phyloP scores from a whole-genome alignment of 2,329 filamentous ascomycete genomes.

The Diaporthe ampelina region DNA sequence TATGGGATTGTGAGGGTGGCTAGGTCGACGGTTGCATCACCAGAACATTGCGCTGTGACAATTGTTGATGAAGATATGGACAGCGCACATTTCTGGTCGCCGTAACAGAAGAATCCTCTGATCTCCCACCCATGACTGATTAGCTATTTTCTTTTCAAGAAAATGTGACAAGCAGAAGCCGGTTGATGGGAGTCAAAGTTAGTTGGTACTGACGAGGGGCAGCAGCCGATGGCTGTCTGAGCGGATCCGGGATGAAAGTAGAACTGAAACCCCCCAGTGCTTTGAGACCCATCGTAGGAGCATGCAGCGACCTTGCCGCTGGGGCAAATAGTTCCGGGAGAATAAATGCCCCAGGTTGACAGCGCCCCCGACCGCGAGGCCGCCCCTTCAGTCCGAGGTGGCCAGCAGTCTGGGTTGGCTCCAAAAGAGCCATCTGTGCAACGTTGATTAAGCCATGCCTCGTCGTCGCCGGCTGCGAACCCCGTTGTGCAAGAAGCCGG shows the following conservation, averaged over 20 bases:
- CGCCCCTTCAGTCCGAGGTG: conserved; percentile 2
- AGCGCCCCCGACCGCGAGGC: neutral
- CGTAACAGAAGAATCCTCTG: neutral
- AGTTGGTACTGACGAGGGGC: neutral
- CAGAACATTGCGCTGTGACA: neutral
- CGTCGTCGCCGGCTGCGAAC: neutral
- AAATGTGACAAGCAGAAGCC: no score
- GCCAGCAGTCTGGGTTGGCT: conserved; percentile 3
- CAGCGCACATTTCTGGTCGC: neutral
- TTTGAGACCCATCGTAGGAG: neutral
- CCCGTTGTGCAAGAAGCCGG: conserved; percentile 6
- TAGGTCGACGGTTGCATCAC: neutral
- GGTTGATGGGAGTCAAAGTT: neutral
- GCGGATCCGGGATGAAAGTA: neutral
- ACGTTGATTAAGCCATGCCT: neutral
- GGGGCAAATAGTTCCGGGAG: neutral
- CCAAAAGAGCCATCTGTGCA: neutral
- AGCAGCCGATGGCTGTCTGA: conserved; percentile 17
- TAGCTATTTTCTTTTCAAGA: neutral
- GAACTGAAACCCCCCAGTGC: neutral
- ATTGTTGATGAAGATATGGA: neutral
- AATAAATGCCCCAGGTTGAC: conserved; percentile 11
- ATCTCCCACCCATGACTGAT: neutral
- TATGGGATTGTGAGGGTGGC: neutral
- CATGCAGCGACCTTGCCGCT: neutral